Evolutionary conservation across 1,139 yeast species (phyloP).

Genomic region (Diutina rugosa): DNA sequence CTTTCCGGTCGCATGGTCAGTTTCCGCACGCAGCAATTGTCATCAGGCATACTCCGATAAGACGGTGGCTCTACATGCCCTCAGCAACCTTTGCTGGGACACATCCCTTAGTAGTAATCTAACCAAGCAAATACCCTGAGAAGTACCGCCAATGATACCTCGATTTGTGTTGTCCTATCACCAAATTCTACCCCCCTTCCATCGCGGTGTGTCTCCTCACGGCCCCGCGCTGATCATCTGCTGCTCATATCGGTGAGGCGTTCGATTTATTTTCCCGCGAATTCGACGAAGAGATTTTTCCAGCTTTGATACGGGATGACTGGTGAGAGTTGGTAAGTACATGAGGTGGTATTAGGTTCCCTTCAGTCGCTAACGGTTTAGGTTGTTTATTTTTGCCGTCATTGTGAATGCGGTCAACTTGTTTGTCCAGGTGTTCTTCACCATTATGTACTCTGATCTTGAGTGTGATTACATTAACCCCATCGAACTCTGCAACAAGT

Average conservation of each 20-base stretch:
- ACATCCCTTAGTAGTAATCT: not conserved
- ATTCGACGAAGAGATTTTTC: not conserved
- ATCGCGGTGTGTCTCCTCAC: not conserved
- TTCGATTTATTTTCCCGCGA: not conserved
- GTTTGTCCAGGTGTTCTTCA: conserved; percentile 24
- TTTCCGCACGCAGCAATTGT: not conserved
- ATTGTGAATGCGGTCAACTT: conserved; percentile 74
- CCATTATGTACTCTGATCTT: conserved; percentile 36
- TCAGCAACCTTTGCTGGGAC: not conserved
- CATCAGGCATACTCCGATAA: not conserved
- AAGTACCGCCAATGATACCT: not conserved
- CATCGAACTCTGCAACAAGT: conserved; percentile 86
- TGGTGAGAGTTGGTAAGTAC: conserved; percentile 16
- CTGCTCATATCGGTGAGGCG: not conserved
- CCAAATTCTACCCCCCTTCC: not conserved
- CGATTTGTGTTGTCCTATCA: too few species aligned
- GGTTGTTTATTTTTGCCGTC: conserved; percentile 79
- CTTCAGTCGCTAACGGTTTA: conserved; percentile 6
- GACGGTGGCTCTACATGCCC: not conserved
- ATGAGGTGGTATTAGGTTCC: not conserved
- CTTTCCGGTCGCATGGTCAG: not conserved
- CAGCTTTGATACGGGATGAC: conserved; percentile 8
- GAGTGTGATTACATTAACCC: conserved; percentile 96
- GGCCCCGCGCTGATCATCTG: not conserved
- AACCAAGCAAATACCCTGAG: too few species aligned